Conservation (phyloP, 2,329 filamentous ascomycete species). For the Pseudocercospora fuligena region DNA sequence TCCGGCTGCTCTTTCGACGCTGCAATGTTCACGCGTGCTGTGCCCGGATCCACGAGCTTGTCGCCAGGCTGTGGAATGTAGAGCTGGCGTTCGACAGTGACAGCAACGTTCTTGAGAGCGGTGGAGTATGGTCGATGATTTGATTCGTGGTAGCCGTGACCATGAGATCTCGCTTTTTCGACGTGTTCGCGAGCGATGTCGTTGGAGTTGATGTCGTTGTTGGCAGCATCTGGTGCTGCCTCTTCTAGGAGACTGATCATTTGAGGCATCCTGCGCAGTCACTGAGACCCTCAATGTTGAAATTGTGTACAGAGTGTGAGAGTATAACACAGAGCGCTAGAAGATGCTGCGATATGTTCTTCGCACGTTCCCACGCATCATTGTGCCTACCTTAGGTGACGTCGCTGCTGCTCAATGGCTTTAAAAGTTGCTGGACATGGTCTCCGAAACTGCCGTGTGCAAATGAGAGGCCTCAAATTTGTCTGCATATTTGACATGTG, state of each 20-base stretch:
- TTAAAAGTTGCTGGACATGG: background rate
- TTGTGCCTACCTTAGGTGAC: background rate
- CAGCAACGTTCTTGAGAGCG: slow-evolving; percentile 13
- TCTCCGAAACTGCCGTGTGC: background rate
- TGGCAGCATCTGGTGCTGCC: slow-evolving; percentile 13
- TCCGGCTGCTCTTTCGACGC: slow-evolving; percentile 46
- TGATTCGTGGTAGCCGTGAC: background rate
- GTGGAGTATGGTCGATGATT: slow-evolving; percentile 16
- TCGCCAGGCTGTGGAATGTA: slow-evolving; percentile 32
- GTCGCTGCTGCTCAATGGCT: background rate
- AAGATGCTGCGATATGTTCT: too few relatives aligned
- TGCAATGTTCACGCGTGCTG: slow-evolving; percentile 49
- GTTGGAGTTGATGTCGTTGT: slow-evolving; percentile 13
- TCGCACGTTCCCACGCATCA: too few relatives aligned
- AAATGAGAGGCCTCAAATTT: background rate
- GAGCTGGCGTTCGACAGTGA: slow-evolving; percentile 22
- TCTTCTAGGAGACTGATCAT: background rate
- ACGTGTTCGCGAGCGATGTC: slow-evolving; percentile 6
- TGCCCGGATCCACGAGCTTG: slow-evolving; percentile 40
- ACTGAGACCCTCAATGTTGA: too few relatives aligned
- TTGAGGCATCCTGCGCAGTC: background rate
- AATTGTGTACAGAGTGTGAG: too few relatives aligned
- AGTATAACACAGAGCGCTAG: too few relatives aligned
- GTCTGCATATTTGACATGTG: background rate
- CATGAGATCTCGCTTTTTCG: background rate